Conservation (phyloP, 768 basidiomycete species). For the Boletus reticulatus region DNA sequence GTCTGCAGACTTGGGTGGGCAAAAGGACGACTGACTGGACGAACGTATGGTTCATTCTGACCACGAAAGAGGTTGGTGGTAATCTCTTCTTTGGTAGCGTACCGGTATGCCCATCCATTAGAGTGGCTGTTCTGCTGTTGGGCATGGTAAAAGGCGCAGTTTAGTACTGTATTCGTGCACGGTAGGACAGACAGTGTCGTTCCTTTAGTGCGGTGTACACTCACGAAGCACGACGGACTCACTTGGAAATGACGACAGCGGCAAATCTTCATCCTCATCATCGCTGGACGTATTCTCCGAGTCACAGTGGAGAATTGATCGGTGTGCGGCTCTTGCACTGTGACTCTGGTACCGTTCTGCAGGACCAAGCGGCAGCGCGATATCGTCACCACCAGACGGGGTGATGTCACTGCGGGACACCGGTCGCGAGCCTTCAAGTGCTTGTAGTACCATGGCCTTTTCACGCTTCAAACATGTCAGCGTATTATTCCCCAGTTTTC, state of each 20-base stretch:
- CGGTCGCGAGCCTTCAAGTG: background rate
- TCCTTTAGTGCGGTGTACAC: slow-evolving; percentile 1
- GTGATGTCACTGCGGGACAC: background rate
- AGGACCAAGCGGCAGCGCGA: background rate
- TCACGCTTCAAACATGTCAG: slow-evolving; percentile 21
- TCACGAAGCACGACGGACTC: slow-evolving; percentile 8
- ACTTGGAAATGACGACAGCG: slow-evolving; percentile 24
- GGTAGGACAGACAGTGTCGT: background rate
- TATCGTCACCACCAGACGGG: background rate
- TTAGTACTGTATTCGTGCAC: slow-evolving; percentile 14
- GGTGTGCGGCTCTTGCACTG: background rate
- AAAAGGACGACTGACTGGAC: background rate
- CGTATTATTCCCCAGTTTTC: background rate
- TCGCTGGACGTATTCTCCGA: slow-evolving; percentile 11
- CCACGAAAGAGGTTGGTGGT: slow-evolving; percentile 24
- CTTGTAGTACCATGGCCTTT: slow-evolving; percentile 1
- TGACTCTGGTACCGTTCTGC: background rate
- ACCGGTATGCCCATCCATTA: slow-evolving; percentile 29
- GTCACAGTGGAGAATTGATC: background rate
- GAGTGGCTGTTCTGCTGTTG: background rate
- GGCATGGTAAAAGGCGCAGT: slow-evolving; percentile 16
- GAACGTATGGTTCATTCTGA: slow-evolving; percentile 13
- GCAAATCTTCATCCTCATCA: slow-evolving; percentile 9
- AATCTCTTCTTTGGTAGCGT: slow-evolving; percentile 31
- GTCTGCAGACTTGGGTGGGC: background rate